Conservation (phyloP, 192 early-diverging fungal genomes). For the Coemansia sp. region DNA sequence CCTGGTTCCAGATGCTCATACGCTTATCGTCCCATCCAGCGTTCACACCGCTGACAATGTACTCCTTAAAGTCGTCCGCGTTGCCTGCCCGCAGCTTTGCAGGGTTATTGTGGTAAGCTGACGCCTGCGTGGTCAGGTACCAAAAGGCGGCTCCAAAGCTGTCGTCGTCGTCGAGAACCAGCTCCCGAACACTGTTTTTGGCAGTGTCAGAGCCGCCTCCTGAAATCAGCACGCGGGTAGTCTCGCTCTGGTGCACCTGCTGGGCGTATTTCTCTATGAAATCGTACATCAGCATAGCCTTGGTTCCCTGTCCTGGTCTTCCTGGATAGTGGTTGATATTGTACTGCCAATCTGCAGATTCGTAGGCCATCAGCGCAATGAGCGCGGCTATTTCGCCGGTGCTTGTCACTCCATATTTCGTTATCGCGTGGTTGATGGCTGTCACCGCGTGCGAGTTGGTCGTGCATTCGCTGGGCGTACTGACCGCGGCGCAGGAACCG, state of each 20-base stretch:
- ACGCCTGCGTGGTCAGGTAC: constrained; percentile 30
- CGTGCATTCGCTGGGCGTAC: constrained; percentile 27
- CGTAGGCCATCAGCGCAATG: constrained; percentile 45
- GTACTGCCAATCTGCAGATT: constrained; percentile 49
- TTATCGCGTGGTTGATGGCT: constrained; percentile 37
- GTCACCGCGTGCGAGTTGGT: constrained; percentile 26
- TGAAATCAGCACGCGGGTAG: constrained; percentile 4
- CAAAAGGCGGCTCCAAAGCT: constrained; percentile 55
- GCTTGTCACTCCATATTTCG: constrained; percentile 36
- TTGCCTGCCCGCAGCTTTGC: constrained; percentile 36
- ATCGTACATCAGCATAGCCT: constrained; percentile 52
- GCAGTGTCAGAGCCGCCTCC: constrained; percentile 2
- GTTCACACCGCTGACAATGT: constrained; percentile 29
- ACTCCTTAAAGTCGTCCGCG: constrained; percentile 44
- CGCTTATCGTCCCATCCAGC: constrained; percentile 37
- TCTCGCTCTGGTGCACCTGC: constrained; percentile 19
- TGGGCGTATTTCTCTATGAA: constrained; percentile 40
- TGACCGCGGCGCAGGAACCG: constrained; percentile 19
- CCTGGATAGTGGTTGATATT: constrained; percentile 53
- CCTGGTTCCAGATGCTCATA: constrained; percentile 24
- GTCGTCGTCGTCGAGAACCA: constrained; percentile 45
- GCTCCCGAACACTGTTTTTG: constrained; percentile 26
- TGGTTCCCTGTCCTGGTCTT: constrained; percentile 44
- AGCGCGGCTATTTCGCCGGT: constrained; percentile 41
- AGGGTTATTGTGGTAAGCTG: constrained; percentile 19